A percentile compares a stretch with the other conserved stretches of the same genome.
Conservation (phyloP, 2,329 filamentous ascomycete species). For the Dactylellina cionopaga region DNA sequence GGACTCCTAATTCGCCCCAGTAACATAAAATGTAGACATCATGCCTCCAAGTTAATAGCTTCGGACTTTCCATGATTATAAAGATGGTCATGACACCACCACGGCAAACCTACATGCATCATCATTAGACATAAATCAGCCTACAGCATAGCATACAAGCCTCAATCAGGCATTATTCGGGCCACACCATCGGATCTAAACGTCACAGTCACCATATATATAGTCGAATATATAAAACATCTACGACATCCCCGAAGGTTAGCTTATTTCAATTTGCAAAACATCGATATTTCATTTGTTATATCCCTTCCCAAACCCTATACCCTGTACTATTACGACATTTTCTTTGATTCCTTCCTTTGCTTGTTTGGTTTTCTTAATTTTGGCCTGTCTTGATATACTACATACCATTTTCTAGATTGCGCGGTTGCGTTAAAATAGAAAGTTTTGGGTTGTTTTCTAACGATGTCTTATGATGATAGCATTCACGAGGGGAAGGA, state of each 20-base stretch:
- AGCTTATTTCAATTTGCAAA: slow-evolving; percentile 15
- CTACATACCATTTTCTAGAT: neutral
- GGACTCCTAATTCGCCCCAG: slow-evolving; percentile 42
- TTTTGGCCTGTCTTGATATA: slow-evolving; percentile 3
- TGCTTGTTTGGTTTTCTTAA: neutral
- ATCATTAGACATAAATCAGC: slow-evolving; percentile 50
- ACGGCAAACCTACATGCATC: slow-evolving; percentile 50
- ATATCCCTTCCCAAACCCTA: slow-evolving; percentile 12
- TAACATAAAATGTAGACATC: slow-evolving; percentile 51
- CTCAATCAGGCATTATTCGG: slow-evolving; percentile 46
- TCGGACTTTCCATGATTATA: slow-evolving; percentile 52
- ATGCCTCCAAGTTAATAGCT: slow-evolving; percentile 37
- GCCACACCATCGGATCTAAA: slow-evolving; percentile 29
- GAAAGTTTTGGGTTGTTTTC: slow-evolving; percentile 5
- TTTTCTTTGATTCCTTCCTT: neutral
- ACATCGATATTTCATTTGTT: slow-evolving; percentile 18
- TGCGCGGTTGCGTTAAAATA: neutral
- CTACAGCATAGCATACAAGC: slow-evolving; percentile 50
- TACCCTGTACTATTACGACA: slow-evolving; percentile 24
- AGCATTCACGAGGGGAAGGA: slow-evolving; percentile 42
- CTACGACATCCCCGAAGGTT: slow-evolving; percentile 40
- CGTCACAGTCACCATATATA: slow-evolving; percentile 27
- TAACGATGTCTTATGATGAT: slow-evolving; percentile 43
- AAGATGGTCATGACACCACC: slow-evolving; percentile 52
- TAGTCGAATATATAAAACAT: slow-evolving; percentile 46